Evolutionary conservation across 176 grass and related monocot species (phyloP).

Genomic region (Carex kokanica): DNA sequence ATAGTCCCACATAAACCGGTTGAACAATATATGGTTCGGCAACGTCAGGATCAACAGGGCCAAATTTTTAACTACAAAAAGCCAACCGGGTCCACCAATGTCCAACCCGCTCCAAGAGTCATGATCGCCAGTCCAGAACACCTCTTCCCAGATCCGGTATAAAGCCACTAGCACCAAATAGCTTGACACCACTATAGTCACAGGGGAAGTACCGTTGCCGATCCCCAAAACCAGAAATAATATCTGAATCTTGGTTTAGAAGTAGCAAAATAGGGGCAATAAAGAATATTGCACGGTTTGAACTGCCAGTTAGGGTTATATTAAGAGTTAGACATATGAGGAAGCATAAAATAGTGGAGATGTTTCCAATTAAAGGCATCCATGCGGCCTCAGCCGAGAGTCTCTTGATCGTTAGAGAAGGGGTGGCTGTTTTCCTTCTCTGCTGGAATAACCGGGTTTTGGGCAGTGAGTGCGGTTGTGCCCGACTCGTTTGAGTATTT

Average conservation of each 20-base stretch:
- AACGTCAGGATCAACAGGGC: conserved; percentile 79
- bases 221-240: conserved; percentile 87
- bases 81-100: conserved; percentile 76
- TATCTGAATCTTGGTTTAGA: conserved; percentile 96
- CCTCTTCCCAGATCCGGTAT: conserved; percentile 85
- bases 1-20: conserved; percentile 99
- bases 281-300: conserved; percentile 93
- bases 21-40: conserved; percentile 97
- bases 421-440: conserved; percentile 63
- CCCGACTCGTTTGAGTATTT: conserved; percentile 38
- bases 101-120: conserved; percentile 54
- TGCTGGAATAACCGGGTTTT: conserved; percentile 84
- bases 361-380: conserved; percentile 96
- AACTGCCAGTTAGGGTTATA: conserved; percentile 75
- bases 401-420: conserved; percentile 90
- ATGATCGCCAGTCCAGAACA: conserved; percentile 47
- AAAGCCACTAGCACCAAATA: conserved; percentile 81
- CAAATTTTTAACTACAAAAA: conserved; percentile 78
- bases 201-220: conserved; percentile 95
- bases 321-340: conserved; percentile 88
- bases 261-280: conserved; percentile 88
- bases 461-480: conserved; percentile 56
- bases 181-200: conserved; percentile 55
- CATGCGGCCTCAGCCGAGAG: conserved; percentile 94
- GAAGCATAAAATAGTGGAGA: conserved; percentile 80